phyloP scores from a whole-genome alignment of 257 asterid genomes.

The Penstemon barbatus region DNA sequence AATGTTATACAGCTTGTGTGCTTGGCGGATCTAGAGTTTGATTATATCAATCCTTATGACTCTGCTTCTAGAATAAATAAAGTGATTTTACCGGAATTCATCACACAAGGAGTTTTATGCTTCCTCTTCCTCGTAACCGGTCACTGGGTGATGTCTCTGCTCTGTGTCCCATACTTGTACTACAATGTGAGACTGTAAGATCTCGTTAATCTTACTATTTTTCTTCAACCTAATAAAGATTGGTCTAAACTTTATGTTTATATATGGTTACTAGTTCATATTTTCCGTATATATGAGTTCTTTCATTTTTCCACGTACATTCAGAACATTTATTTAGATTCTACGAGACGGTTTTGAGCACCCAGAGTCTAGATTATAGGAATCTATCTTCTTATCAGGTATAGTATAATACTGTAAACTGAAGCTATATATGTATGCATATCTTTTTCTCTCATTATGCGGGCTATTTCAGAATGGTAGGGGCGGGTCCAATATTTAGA shows the following conservation, averaged over 20 bases:
- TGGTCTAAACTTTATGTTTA: not conserved
- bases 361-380: too few species aligned
- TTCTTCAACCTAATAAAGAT: not conserved
- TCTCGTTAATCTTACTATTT: conserved; percentile 11
- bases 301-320: not conserved
- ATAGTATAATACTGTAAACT: too few species aligned
- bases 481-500: too few species aligned
- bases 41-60: conserved; percentile 78
- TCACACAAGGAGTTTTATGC: conserved; percentile 67
- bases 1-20: conserved; percentile 57
- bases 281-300: conserved; percentile 6
- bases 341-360: not conserved
- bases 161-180: conserved; percentile 61
- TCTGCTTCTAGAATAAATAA: conserved; percentile 68
- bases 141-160: conserved; percentile 75
- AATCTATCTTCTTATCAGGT: too few species aligned
- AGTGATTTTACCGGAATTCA: conserved; percentile 66
- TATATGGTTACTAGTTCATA: not conserved
- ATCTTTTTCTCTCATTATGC: too few species aligned
- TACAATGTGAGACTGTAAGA: conserved; percentile 71
- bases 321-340: not conserved
- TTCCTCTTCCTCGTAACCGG: conserved; percentile 62
- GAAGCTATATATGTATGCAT: too few species aligned
- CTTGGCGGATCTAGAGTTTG: conserved; percentile 77
- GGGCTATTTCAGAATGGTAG: too few species aligned